Percentiles rank a stretch among this genome's conserved stretches.
Conservation (phyloP, 108 stramenopile species). For the Craspedostauros australis region DNA sequence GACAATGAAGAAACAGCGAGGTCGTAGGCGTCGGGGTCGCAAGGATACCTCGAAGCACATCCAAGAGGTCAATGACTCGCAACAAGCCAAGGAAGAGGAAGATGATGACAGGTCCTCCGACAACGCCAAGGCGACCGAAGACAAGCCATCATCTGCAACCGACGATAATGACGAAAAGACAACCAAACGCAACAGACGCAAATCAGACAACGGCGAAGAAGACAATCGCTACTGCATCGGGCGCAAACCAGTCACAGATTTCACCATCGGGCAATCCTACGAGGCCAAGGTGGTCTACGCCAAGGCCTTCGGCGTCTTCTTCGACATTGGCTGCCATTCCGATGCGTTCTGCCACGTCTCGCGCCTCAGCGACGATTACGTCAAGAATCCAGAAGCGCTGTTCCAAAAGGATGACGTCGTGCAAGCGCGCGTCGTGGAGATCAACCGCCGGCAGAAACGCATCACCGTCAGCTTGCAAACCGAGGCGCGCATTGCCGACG, state of each 20-base stretch:
- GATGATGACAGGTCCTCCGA: constrained; percentile 6
- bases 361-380: constrained; percentile 65
- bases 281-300: constrained; percentile 72
- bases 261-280: constrained; percentile 47
- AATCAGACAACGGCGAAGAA: neutral
- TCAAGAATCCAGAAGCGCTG: constrained; percentile 42
- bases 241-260: constrained; percentile 84
- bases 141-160: constrained; percentile 1
- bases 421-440: constrained; percentile 53
- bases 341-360: constrained; percentile 87
- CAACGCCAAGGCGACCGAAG: constrained; percentile 5
- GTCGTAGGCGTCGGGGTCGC: constrained; percentile 28
- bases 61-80: constrained; percentile 15
- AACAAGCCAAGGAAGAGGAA: constrained; percentile 13
- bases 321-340: constrained; percentile 80
- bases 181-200: constrained; percentile 2
- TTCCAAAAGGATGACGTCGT: constrained; percentile 63
- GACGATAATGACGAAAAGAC: neutral
- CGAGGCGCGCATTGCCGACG: constrained; percentile 44
- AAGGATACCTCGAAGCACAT: constrained; percentile 28
- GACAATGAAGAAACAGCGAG: constrained; percentile 16
- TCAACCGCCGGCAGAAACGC: constrained; percentile 68
- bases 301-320: constrained; percentile 82
- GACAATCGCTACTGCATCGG: constrained; percentile 75
- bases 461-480: constrained; percentile 74